Evolutionary conservation across 2,329 filamentous ascomycete species (phyloP).

Genomic region (Colletotrichum horii): DNA sequence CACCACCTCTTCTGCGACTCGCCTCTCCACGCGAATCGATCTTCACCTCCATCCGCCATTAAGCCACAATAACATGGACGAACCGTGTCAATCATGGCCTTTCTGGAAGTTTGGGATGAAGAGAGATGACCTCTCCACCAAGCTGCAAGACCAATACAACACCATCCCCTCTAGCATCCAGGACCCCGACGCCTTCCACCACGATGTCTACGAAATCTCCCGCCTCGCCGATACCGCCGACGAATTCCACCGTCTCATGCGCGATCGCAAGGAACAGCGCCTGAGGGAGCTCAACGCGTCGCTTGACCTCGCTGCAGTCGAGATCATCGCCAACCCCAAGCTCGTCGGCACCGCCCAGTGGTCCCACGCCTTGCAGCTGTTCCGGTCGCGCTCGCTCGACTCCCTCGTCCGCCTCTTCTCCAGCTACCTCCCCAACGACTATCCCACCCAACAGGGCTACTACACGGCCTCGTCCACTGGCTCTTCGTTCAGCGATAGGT

Average conservation of each 20-base stretch:
- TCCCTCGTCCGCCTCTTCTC: slow-evolving; percentile 65
- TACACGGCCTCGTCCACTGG: slow-evolving; percentile 34
- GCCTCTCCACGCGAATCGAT: not conserved
- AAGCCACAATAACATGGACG: slow-evolving; percentile 51
- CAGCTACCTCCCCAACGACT: slow-evolving; percentile 60
- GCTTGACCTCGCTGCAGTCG: slow-evolving; percentile 62
- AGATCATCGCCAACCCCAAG: slow-evolving; percentile 65
- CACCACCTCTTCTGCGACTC: not conserved
- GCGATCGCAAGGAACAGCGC: slow-evolving; percentile 58
- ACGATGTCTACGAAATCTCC: slow-evolving; percentile 65
- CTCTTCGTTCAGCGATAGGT: slow-evolving; percentile 43
- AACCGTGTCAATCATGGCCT: slow-evolving; percentile 58
- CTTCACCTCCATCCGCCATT: not conserved
- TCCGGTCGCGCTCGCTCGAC: slow-evolving; percentile 63
- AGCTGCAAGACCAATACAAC: slow-evolving; percentile 65
- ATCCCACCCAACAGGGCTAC: slow-evolving; percentile 44
- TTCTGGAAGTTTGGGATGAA: slow-evolving; percentile 69
- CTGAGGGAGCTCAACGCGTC: slow-evolving; percentile 60
- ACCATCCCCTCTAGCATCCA: slow-evolving; percentile 61
- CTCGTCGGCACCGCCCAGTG: slow-evolving; percentile 65
- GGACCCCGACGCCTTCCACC: slow-evolving; percentile 65
- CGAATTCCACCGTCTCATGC: slow-evolving; percentile 60
- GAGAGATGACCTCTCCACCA: slow-evolving; percentile 61
- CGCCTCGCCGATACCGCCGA: slow-evolving; percentile 52
- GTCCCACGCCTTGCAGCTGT: slow-evolving; percentile 63